phyloP scores from a whole-genome alignment of 2,329 filamentous ascomycete species.

The Cytospora mali region DNA sequence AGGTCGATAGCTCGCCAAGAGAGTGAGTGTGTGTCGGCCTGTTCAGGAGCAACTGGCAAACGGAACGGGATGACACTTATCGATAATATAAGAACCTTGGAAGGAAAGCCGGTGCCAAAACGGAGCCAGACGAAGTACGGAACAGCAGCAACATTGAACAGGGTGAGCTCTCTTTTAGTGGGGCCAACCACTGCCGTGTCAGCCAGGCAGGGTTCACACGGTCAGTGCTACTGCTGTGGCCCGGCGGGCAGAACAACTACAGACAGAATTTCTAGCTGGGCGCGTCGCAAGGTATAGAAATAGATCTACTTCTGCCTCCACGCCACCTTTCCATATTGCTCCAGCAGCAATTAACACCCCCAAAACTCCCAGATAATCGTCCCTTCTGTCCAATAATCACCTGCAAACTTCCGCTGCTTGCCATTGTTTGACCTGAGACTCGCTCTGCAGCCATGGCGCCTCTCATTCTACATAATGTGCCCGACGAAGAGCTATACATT shows the following conservation, averaged over 20 bases:
- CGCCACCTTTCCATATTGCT: neutral
- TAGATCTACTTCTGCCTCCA: neutral
- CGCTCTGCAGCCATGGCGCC: constrained; percentile 54
- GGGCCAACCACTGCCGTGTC: neutral
- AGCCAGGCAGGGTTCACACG: neutral
- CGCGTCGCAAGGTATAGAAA: constrained; percentile 9
- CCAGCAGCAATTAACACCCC: neutral
- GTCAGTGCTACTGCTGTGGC: constrained; percentile 19
- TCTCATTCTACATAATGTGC: constrained; percentile 69
- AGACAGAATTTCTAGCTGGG: constrained; percentile 23
- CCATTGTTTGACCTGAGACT: neutral
- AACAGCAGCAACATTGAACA: neutral
- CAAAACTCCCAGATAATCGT: neutral
- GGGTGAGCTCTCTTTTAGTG: neutral
- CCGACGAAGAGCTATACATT: constrained; percentile 67
- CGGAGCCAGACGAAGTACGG: neutral
- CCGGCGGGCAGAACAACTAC: constrained; percentile 12
- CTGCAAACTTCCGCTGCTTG: neutral
- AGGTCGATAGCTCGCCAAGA: neutral
- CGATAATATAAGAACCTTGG: constrained; percentile 4
- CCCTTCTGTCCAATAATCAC: neutral
- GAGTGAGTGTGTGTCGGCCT: constrained; percentile 8
- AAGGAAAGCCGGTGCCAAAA: neutral
- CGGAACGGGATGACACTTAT: neutral
- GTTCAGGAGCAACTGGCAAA: neutral